phyloP scores from a whole-genome alignment of 2,329 filamentous ascomycete genomes.

The Tolypocladium amazonense region DNA sequence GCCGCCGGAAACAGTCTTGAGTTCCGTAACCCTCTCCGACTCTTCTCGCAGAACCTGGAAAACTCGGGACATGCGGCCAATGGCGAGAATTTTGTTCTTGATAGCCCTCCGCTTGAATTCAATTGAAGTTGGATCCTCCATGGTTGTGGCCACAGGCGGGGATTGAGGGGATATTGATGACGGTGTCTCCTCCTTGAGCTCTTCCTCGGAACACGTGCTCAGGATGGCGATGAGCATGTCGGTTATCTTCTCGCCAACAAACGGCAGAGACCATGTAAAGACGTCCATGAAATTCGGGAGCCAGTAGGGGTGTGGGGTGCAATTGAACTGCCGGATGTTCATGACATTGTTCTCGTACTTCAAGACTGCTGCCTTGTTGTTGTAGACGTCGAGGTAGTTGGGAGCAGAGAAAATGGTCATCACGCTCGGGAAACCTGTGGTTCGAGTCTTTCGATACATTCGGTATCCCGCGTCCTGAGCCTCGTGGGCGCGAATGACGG shows the following conservation, averaged over 20 bases:
- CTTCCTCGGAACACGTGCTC: conserved; percentile 98
- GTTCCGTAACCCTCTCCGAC: conserved; percentile 89
- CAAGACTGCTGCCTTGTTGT: conserved; percentile 97
- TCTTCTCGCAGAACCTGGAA: conserved; percentile 98
- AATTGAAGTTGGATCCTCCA: conserved; percentile 68
- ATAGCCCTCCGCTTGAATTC: conserved; percentile 94
- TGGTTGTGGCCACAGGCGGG: conserved; percentile 44
- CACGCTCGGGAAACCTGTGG: conserved; percentile 95
- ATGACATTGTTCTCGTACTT: conserved; percentile 99
- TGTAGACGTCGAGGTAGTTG: conserved; percentile 98
- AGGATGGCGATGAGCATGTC: conserved; percentile 99
- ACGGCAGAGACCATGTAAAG: conserved; percentile 98
- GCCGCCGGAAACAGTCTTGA: conserved; percentile 93
- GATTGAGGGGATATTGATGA: conserved; percentile 46
- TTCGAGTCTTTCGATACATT: conserved; percentile 98
- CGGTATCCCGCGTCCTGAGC: conserved; percentile 97
- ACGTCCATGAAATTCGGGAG: conserved; percentile 99
- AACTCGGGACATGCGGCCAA: conserved; percentile 89
- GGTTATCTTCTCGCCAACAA: conserved; percentile 97
- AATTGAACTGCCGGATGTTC: conserved; percentile 99
- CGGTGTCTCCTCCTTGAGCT: conserved; percentile 78
- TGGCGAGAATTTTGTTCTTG: conserved; percentile 99
- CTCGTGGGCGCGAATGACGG: conserved; percentile 94
- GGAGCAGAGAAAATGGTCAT: conserved; percentile 99
- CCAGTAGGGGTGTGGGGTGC: conserved; percentile 98